Conservation (phyloP, 371 early-diverging fungal genomes). For the Vairimorpha ceranae region DNA sequence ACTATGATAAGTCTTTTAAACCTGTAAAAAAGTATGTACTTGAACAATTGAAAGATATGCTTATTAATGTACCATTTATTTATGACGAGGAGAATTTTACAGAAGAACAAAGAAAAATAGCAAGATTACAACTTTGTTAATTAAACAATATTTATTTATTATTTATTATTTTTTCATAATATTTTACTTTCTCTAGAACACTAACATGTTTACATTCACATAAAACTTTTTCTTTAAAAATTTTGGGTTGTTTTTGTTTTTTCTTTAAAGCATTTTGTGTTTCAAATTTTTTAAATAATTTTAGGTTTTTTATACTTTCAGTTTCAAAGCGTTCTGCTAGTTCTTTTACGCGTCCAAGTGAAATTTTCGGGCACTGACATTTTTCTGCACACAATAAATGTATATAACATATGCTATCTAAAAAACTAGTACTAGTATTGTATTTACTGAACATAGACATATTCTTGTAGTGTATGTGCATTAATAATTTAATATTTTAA, state of each 20-base stretch:
- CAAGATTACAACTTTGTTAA: conserved; percentile 10
- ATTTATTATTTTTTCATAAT: background rate
- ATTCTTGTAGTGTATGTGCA: too few relatives aligned
- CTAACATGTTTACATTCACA: background rate
- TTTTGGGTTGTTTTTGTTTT: too few relatives aligned
- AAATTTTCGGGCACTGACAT: background rate
- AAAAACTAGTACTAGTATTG: background rate
- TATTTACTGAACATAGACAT: conserved; percentile 5
- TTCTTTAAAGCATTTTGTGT: too few relatives aligned
- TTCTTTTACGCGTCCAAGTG: background rate
- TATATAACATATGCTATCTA: conserved; percentile 4
- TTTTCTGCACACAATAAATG: background rate
- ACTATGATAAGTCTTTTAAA: background rate
- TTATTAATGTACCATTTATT: conserved; percentile 10
- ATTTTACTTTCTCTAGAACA: conserved; percentile 3
- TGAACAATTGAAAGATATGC: background rate
- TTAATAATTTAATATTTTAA: too few relatives aligned
- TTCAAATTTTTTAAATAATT: background rate
- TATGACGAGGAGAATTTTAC: conserved; percentile 15
- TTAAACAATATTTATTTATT: background rate
- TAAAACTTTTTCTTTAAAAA: too few relatives aligned
- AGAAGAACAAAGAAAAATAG: conserved; percentile 9
- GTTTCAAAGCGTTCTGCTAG: conserved; percentile 13
- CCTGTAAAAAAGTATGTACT: background rate
- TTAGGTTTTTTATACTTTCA: background rate